Evolutionary conservation across 345 rosid species (phyloP).

Genomic region (Rhodomyrtus tomentosa): DNA sequence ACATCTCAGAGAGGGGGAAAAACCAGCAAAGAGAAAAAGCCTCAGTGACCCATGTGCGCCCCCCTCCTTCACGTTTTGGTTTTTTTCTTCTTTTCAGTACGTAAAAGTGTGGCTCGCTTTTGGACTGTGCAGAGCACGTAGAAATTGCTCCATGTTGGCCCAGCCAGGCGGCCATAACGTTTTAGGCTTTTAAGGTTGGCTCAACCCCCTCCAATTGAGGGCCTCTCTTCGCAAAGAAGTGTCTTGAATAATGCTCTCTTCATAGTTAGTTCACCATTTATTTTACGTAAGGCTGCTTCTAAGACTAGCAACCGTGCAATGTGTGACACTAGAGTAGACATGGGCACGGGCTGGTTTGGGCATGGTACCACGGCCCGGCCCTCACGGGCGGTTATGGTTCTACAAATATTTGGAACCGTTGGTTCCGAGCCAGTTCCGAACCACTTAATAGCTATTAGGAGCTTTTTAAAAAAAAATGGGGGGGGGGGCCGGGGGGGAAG

Average conservation of each 20-base stretch:
- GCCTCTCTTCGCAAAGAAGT: background rate
- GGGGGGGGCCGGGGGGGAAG: too few relatives aligned
- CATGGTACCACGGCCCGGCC: too few relatives aligned
- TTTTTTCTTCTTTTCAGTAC: background rate
- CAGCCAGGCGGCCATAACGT: too few relatives aligned
- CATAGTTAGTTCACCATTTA: background rate
- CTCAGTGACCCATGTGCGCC: background rate
- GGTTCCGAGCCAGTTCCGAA: too few relatives aligned
- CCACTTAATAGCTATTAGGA: too few relatives aligned
- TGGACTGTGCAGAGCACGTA: background rate
- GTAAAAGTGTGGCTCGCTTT: background rate
- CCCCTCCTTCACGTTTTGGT: background rate
- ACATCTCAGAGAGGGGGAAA: too few relatives aligned
- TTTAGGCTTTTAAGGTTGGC: too few relatives aligned
- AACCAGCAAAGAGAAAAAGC: background rate
- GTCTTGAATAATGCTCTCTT: background rate
- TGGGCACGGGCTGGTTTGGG: too few relatives aligned
- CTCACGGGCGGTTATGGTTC: too few relatives aligned
- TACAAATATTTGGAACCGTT: too few relatives aligned
- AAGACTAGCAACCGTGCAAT: background rate
- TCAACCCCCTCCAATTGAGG: background rate
- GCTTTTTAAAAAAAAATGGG: too few relatives aligned
- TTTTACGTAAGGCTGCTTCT: background rate
- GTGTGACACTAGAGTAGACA: background rate
- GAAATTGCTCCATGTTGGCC: background rate